Percentiles rank a stretch among this genome's conserved stretches.
Conservation (phyloP, 192 early-diverging fungal species). For the Coemansia sp. region DNA sequence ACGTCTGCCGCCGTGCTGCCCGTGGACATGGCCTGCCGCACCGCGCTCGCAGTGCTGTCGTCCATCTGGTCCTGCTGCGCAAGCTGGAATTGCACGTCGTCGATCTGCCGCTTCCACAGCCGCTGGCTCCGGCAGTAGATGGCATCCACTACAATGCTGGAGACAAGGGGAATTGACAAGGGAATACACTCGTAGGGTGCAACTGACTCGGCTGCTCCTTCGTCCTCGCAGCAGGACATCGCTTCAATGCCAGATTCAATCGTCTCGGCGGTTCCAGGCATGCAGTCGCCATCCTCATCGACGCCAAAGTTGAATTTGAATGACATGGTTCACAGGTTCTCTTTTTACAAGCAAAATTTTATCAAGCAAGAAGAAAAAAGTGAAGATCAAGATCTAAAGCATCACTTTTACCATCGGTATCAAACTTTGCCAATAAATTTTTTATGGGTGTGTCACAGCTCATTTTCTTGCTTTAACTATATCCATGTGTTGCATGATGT, state of each 20-base stretch:
- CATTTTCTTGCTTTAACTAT: too few relatives aligned
- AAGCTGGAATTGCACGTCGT: conserved; percentile 82
- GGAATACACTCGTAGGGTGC: conserved; percentile 26
- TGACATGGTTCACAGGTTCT: conserved; percentile 30
- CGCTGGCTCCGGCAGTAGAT: conserved; percentile 25
- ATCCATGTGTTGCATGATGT: too few relatives aligned
- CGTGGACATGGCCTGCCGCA: conserved; percentile 30
- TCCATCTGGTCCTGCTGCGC: conserved; percentile 70
- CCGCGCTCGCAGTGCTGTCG: conserved; percentile 33
- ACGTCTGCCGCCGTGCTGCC: conserved; percentile 61
- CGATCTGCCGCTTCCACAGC: conserved; percentile 69
- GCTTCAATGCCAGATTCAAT: not conserved
- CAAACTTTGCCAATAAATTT: too few relatives aligned
- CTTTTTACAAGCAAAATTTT: too few relatives aligned
- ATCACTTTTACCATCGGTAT: too few relatives aligned
- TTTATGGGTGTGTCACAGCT: too few relatives aligned
- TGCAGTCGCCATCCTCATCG: conserved; percentile 17
- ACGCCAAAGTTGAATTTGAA: conserved; percentile 49
- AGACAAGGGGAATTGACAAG: conserved; percentile 25
- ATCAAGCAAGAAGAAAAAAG: too few relatives aligned
- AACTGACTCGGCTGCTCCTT: not conserved
- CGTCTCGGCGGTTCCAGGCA: not conserved
- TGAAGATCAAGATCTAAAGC: too few relatives aligned
- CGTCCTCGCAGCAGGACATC: not conserved
- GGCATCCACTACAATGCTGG: conserved; percentile 41